A percentile compares a stretch with the other conserved stretches of the same genome.
These are phyloP conservation scores for Hanseniaspora singularis DNA, from an alignment of 805 yeast genomes.

Conservation along the genomic window DNA sequence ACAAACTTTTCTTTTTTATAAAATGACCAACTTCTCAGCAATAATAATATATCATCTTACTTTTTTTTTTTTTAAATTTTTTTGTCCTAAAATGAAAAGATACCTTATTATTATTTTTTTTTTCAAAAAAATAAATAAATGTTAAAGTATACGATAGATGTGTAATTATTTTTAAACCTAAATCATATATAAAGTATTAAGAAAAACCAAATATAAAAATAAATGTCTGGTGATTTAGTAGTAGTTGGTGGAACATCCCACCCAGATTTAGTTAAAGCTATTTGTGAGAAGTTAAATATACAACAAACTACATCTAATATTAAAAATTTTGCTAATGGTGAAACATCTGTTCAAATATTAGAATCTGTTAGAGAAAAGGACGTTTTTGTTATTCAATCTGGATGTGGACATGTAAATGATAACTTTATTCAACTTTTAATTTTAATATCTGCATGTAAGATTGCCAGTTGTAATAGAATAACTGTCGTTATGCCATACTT, in stretches of 20 bases:
- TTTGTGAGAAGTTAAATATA: conserved; percentile 67
- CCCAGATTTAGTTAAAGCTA: conserved; percentile 59
- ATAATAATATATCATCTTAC: too few relatives aligned
- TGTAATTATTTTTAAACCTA: not conserved
- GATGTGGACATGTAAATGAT: conserved; percentile 82
- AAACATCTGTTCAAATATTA: conserved; percentile 71
- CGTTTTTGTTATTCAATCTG: conserved; percentile 77
- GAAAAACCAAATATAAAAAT: not conserved
- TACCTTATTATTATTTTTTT: not conserved
- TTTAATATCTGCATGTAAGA: conserved; percentile 82
- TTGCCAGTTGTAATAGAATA: conserved; percentile 77
- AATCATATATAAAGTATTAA: not conserved
- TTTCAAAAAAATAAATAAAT: too few relatives aligned
- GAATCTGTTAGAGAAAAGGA: conserved; percentile 94
- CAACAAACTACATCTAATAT: conserved; percentile 55
- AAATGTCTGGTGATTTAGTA: conserved; percentile 50
- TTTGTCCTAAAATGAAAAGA: too few relatives aligned
- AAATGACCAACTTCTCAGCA: too few relatives aligned
- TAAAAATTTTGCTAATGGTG: conserved; percentile 78
- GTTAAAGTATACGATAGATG: too few relatives aligned
- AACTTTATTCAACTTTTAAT: conserved; percentile 70
- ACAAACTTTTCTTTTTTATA: too few relatives aligned
- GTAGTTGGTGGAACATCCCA: conserved; percentile 88
- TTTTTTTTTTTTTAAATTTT: too few relatives aligned
- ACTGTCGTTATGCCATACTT: conserved; percentile 88